These are phyloP conservation scores for Dendrobium catenatum DNA, from an alignment of 106 monocot species.

Conservation along the genomic window DNA sequence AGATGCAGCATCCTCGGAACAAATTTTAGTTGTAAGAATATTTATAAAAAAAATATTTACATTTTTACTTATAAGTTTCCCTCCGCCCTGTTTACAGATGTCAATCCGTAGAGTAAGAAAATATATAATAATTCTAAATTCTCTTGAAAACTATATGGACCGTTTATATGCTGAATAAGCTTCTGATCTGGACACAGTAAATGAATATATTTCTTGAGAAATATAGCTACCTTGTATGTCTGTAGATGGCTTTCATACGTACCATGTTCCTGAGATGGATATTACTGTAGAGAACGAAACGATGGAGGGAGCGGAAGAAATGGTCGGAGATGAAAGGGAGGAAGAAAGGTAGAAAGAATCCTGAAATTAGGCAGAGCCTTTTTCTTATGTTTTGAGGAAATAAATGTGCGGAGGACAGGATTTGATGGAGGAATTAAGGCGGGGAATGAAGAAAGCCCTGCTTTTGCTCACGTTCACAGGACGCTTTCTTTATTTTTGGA, in stretches of 20 bases:
- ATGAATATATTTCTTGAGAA: background rate
- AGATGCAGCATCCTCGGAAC: too few relatives aligned
- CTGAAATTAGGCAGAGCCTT: background rate
- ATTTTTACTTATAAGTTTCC: too few relatives aligned
- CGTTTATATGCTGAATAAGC: background rate
- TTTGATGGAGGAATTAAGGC: background rate
- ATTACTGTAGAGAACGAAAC: background rate
- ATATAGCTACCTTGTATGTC: background rate
- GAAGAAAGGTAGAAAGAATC: background rate
- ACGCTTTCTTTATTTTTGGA: background rate
- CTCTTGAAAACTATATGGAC: too few relatives aligned
- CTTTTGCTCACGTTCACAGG: background rate
- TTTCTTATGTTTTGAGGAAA: background rate
- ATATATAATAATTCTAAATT: too few relatives aligned
- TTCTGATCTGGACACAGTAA: background rate
- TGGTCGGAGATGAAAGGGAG: background rate
- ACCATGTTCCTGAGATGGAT: background rate
- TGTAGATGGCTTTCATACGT: too few relatives aligned
- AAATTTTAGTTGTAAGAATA: too few relatives aligned
- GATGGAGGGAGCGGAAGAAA: background rate
- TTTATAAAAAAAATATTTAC: too few relatives aligned
- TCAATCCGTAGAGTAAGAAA: background rate
- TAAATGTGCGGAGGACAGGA: constrained; percentile 3
- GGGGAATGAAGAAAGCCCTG: background rate
- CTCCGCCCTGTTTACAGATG: too few relatives aligned